Evolutionary conservation across 2,329 filamentous ascomycete species (phyloP).

Genomic region (Sclerotinia minor): DNA sequence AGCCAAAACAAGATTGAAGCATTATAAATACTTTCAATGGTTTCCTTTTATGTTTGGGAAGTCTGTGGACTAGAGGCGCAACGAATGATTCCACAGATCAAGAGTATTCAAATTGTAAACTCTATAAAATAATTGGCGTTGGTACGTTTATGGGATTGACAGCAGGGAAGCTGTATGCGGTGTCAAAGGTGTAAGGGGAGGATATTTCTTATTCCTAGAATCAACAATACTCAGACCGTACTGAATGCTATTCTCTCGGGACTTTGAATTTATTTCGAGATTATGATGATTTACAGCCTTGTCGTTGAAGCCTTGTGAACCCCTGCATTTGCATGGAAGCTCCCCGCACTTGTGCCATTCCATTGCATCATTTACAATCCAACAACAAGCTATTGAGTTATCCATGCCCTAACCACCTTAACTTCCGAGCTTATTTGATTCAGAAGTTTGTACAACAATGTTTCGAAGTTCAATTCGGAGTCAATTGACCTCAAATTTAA

Average conservation of each 20-base stretch:
- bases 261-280: background rate
- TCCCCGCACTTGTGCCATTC: conserved; percentile 11
- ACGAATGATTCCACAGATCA: conserved; percentile 6
- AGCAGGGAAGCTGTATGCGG: conserved; percentile 13
- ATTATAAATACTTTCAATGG: background rate
- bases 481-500: conserved; percentile 26
- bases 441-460: conserved; percentile 26
- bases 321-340: conserved; percentile 19
- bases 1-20: conserved; percentile 30
- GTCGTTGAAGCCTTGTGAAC: conserved; percentile 19
- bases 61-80: conserved; percentile 11
- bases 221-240: background rate
- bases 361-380: conserved; percentile 22
- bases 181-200: background rate
- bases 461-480: conserved; percentile 26
- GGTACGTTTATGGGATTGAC: background rate
- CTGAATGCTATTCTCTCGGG: background rate
- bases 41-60: conserved; percentile 4
- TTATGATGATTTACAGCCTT: conserved; percentile 16
- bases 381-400: conserved; percentile 8
- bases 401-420: background rate
- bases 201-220: conserved; percentile 20
- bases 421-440: background rate
- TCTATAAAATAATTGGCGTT: conserved; percentile 14
- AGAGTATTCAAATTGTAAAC: conserved; percentile 20